A percentile compares a stretch with the other conserved stretches of the same genome.
Evolutionary conservation across 1,139 yeast genomes (phyloP).

Genomic region (Geotrichum restrictum): DNA sequence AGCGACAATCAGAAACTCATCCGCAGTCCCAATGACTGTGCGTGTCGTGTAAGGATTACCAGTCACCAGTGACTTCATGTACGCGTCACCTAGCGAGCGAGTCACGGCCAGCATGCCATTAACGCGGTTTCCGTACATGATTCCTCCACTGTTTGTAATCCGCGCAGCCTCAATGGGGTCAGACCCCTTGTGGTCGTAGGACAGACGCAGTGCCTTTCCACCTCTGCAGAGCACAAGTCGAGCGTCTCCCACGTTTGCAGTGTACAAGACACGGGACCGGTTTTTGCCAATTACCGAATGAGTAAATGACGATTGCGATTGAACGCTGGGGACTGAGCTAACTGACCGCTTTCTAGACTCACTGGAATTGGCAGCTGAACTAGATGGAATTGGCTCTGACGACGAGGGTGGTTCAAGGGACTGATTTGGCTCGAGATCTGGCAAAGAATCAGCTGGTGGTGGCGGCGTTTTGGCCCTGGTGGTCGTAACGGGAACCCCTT

Average conservation of each 20-base stretch:
- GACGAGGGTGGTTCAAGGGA: neutral
- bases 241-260: conserved; percentile 95
- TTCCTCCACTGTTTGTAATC: conserved; percentile 74
- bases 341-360: conserved; percentile 3
- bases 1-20: conserved; percentile 77
- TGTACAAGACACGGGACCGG: conserved; percentile 61
- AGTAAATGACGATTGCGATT: conserved; percentile 14
- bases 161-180: conserved; percentile 75
- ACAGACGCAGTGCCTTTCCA: conserved; percentile 70
- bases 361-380: neutral
- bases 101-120: conserved; percentile 96
- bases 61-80: conserved; percentile 83
- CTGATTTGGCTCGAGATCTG: neutral
- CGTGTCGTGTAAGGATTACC: conserved; percentile 92
- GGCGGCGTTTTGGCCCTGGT: no score
- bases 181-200: conserved; percentile 93
- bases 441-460: neutral
- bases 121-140: conserved; percentile 84
- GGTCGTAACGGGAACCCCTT: neutral
- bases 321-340: conserved; percentile 9
- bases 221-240: conserved; percentile 72
- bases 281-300: conserved; percentile 20
- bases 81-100: conserved; percentile 89
- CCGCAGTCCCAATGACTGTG: conserved; percentile 61
- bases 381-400: neutral